A percentile compares a stretch with the other conserved stretches of the same genome.
phyloP scores from a whole-genome alignment of 2,329 filamentous ascomycete species.

The Fusarium sp. region DNA sequence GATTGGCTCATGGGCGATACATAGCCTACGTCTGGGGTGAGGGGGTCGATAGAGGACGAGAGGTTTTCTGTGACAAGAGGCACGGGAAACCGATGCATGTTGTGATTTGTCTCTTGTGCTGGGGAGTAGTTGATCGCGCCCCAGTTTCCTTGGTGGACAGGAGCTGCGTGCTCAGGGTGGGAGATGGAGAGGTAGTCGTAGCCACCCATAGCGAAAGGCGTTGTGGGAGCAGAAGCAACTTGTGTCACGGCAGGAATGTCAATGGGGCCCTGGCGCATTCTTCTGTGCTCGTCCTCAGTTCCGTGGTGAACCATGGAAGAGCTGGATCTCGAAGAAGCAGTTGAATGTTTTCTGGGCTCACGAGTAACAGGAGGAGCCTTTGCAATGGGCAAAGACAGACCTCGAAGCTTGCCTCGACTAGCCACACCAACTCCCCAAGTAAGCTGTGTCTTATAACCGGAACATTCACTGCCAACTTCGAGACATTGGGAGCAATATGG shows the following conservation, averaged over 20 bases:
- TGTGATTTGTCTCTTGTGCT: conserved; percentile 51
- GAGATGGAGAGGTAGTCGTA: conserved; percentile 66
- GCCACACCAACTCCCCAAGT: conserved; percentile 97
- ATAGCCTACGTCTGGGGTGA: conserved; percentile 70
- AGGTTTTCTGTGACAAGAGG: conserved; percentile 62
- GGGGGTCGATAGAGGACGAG: conserved; percentile 67
- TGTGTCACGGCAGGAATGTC: conserved; percentile 51
- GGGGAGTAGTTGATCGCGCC: conserved; percentile 60
- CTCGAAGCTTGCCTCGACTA: conserved; percentile 92
- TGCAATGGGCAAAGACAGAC: conserved; percentile 79
- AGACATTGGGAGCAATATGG: conserved; percentile 97
- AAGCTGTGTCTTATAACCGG: conserved; percentile 94
- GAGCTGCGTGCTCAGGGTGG: conserved; percentile 57
- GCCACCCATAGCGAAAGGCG: conserved; percentile 51
- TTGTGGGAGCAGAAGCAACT: conserved; percentile 57
- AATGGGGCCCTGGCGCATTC: conserved; percentile 49
- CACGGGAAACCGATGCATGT: conserved; percentile 59
- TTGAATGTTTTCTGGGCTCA: conserved; percentile 60
- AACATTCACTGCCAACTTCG: conserved; percentile 90
- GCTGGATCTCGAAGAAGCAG: conserved; percentile 58
- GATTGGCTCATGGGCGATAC: conserved; percentile 69
- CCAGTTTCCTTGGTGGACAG: conserved; percentile 58
- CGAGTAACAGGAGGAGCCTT: conserved; percentile 67
- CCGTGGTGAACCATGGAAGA: conserved; percentile 52
- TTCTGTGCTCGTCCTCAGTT: conserved; percentile 50